These are phyloP conservation scores for Colletotrichum horii DNA, from an alignment of 2,329 filamentous ascomycete species.

Conservation along the genomic window DNA sequence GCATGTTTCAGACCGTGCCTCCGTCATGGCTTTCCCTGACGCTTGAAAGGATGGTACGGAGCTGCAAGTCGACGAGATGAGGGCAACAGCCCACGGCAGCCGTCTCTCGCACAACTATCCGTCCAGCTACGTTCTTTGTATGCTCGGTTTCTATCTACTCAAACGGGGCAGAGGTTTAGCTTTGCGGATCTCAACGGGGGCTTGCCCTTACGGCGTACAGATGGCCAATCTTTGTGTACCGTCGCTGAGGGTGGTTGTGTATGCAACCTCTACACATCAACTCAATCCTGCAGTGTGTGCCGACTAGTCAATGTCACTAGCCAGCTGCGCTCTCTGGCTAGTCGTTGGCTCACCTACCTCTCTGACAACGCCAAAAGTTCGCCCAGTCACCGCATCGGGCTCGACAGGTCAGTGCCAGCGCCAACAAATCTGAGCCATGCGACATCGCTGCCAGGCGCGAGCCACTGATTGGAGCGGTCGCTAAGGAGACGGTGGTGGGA, in stretches of 20 bases:
- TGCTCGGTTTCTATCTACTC: neutral
- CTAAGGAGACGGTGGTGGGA: neutral
- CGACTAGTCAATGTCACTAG: neutral
- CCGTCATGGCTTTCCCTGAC: neutral
- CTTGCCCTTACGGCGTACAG: neutral
- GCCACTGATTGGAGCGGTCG: neutral
- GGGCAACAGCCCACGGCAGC: neutral
- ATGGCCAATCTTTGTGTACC: neutral
- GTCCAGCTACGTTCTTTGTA: neutral
- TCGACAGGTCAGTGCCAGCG: neutral
- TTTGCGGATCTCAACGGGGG: neutral
- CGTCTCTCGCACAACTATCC: neutral
- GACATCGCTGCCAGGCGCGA: neutral
- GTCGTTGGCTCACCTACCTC: neutral
- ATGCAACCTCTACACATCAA: neutral
- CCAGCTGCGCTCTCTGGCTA: neutral
- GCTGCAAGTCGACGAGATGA: neutral
- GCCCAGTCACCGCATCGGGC: slow-evolving; percentile 4
- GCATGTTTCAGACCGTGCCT: slow-evolving; percentile 14
- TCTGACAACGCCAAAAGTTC: slow-evolving; percentile 1
- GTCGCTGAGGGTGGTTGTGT: neutral
- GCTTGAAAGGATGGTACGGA: neutral
- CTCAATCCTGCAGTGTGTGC: neutral
- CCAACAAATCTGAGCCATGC: neutral
- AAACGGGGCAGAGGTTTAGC: neutral